These are phyloP conservation scores for Pseudotsuga menziesii DNA, from an alignment of 75 land plant species.

Conservation along the genomic window DNA sequence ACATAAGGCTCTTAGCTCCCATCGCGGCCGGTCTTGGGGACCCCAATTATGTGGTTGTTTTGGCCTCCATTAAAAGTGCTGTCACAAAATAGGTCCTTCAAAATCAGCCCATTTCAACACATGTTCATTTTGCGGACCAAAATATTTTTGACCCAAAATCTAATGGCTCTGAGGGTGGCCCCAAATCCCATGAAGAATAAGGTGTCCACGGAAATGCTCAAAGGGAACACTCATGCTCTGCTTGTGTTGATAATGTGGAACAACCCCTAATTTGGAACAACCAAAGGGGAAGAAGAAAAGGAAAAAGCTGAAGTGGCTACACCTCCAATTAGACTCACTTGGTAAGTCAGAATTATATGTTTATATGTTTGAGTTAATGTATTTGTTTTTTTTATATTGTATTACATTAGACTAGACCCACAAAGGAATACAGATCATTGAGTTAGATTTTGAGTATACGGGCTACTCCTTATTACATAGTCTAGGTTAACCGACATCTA, in stretches of 20 bases:
- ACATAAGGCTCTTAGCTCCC: slow-evolving; percentile 4
- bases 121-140: not conserved
- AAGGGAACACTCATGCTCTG: not conserved
- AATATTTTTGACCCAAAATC: not conserved
- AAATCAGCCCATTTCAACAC: not conserved
- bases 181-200: not conserved
- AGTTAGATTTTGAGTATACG: no score
- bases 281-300: slow-evolving; percentile 6
- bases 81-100: not conserved
- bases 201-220: not conserved
- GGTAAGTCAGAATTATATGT: not conserved
- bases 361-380: no score
- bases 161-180: not conserved
- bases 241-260: not conserved
- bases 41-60: slow-evolving; percentile 1
- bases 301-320: slow-evolving; percentile 4
- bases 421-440: not conserved
- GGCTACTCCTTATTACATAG: no score
- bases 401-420: slow-evolving; percentile 3
- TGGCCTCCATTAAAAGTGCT: slow-evolving; percentile 6
- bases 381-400: not conserved
- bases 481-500: no score
- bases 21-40: slow-evolving; percentile 5
- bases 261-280: not conserved
- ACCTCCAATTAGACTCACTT: not conserved